These are phyloP conservation scores for Davidsoniella australis DNA, from an alignment of 2,329 filamentous ascomycete genomes.

Conservation along the genomic window DNA sequence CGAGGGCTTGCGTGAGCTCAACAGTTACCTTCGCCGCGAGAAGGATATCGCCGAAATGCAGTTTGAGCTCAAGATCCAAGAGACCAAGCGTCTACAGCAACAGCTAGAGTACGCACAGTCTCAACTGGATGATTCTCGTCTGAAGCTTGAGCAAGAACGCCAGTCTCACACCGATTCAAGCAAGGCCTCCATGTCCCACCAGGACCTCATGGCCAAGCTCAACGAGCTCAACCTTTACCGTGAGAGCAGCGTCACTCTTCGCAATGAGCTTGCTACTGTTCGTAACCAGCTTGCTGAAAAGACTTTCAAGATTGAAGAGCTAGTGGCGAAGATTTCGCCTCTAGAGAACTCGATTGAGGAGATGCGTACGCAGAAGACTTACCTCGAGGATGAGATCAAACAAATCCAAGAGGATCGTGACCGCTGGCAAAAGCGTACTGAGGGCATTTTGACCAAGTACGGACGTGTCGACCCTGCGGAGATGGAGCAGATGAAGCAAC, in stretches of 20 bases:
- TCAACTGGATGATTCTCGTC: constrained; percentile 73
- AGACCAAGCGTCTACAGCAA: constrained; percentile 74
- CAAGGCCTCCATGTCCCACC: constrained; percentile 60
- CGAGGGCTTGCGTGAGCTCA: constrained; percentile 75
- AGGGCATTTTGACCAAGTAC: constrained; percentile 91
- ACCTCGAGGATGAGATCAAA: constrained; percentile 74
- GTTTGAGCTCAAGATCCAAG: constrained; percentile 73
- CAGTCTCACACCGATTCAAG: constrained; percentile 57
- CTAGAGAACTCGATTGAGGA: constrained; percentile 66
- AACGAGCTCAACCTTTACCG: constrained; percentile 92
- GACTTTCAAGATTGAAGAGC: constrained; percentile 53
- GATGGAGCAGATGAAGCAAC: constrained; percentile 72
- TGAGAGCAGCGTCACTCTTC: constrained; percentile 81
- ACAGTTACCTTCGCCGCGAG: constrained; percentile 78
- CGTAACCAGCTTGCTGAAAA: constrained; percentile 63
- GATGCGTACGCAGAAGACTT: constrained; percentile 63
- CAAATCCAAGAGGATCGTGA: constrained; percentile 83
- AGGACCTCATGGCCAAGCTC: constrained; percentile 83
- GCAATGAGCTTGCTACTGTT: constrained; percentile 67
- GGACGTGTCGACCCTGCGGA: constrained; percentile 89
- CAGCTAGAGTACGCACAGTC: constrained; percentile 74
- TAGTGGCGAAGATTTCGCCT: constrained; percentile 62
- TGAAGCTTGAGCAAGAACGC: constrained; percentile 84
- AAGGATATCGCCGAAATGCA: constrained; percentile 98
- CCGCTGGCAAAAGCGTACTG: constrained; percentile 86